phyloP scores from a whole-genome alignment of 345 rosid genomes.

The Citrus hindsii region DNA sequence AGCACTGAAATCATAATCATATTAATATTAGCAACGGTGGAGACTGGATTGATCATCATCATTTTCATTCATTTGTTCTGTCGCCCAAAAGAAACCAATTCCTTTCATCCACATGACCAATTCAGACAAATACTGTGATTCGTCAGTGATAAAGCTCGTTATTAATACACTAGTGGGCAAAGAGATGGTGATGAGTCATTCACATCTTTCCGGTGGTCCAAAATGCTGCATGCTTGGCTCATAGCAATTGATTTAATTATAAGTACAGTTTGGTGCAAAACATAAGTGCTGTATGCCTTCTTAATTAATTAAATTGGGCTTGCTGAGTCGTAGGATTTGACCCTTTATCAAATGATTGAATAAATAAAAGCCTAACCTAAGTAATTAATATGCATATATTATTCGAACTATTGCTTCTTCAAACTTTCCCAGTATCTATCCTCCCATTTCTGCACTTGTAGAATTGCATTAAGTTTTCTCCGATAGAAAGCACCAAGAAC shows the following conservation, averaged over 20 bases:
- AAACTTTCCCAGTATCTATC: conserved; percentile 36
- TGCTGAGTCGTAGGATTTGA: too few species aligned
- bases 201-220: background rate
- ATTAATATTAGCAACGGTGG: too few species aligned
- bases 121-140: background rate
- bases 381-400: too few species aligned
- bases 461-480: conserved; percentile 33
- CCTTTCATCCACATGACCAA: background rate
- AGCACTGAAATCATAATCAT: too few species aligned
- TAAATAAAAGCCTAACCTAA: too few species aligned
- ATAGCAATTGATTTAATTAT: background rate
- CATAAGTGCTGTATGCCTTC: too few species aligned
- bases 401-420: background rate
- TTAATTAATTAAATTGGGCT: too few species aligned
- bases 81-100: background rate
- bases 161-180: background rate
- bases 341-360: too few species aligned
- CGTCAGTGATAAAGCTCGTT: background rate
- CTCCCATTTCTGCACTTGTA: conserved; percentile 65
- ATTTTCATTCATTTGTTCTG: background rate
- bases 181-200: background rate
- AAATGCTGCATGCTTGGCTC: background rate
- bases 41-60: too few species aligned
- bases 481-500: conserved; percentile 25
- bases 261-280: too few species aligned